Evolutionary conservation across 768 basidiomycete species (phyloP).

Genomic region (Rhizopogon vinicolor): DNA sequence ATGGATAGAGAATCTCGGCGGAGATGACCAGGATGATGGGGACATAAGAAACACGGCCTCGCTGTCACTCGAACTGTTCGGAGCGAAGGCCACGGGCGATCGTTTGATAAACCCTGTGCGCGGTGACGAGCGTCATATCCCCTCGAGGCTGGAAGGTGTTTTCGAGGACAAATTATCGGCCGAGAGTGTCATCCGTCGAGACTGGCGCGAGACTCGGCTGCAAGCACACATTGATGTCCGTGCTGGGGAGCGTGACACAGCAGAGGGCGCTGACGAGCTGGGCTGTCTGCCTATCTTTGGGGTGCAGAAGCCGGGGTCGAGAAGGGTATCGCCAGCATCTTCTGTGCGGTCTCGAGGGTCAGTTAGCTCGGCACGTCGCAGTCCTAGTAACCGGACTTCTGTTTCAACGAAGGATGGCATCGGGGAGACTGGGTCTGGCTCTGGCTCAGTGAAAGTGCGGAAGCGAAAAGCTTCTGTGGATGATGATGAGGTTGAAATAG

Average conservation of each 20-base stretch:
- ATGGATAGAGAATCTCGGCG: conserved; percentile 75
- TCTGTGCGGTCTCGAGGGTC: conserved; percentile 42
- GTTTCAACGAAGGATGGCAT: conserved; percentile 44
- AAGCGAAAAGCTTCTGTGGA: conserved; percentile 49
- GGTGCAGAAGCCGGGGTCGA: conserved; percentile 18
- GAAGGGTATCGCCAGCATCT: conserved; percentile 42
- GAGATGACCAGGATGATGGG: conserved; percentile 36
- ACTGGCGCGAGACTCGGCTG: conserved; percentile 73
- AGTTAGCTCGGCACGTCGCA: conserved; percentile 34
- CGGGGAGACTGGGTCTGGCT: not conserved
- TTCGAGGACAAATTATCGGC: conserved; percentile 63
- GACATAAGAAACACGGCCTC: conserved; percentile 65
- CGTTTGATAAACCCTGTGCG: conserved; percentile 27
- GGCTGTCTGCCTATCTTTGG: conserved; percentile 23
- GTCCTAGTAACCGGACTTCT: conserved; percentile 44
- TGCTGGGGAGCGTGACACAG: conserved; percentile 8
- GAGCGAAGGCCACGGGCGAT: conserved; percentile 61
- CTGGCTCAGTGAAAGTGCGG: conserved; percentile 1
- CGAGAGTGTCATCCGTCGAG: conserved; percentile 65
- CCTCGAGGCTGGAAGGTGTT: conserved; percentile 33
- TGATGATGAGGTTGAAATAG: conserved; percentile 51
- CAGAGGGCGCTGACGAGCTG: conserved; percentile 26
- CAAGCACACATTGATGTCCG: conserved; percentile 13
- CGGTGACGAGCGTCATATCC: not conserved
- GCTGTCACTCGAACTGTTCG: conserved; percentile 69